Base-by-base conservation (phyloP, 257 asterid genomes). In the Solanum habrochaites region DNA sequence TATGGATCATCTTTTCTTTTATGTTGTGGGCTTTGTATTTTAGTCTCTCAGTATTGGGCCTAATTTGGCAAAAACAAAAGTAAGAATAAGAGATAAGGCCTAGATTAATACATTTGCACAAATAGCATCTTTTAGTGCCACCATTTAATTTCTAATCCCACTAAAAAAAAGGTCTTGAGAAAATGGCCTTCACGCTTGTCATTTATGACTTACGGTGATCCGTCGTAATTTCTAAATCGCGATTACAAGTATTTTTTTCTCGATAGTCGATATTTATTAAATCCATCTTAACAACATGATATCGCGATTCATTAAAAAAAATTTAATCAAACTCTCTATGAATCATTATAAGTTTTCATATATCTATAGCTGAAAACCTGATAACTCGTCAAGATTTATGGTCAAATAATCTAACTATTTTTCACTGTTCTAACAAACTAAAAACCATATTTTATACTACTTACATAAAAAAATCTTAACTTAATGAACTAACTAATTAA, bases 271-370 rank as follows among this genome's bases (percentile, higher is more conserved):
- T 56, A 56, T 11, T 56, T 7, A 56, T 56, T 20, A 56, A 56
- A 20, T 1, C 1, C 0, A 0, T n/a, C 64, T 11, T 56, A 7
- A 20, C 5, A 56, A 20, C 11, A 56, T 0, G 11, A 20, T 56
- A 56, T 56, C 2, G 11, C 2, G 2, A 56, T 56, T 56, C 11
- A 56, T 56, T 6, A 56, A 7, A 7, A 56, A 3, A 20, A 3
- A 7, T 56, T 11, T 20, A 20, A 56, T 20, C n/a, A 20, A 56
- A 56, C 8, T 56, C 64, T 56, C 25, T n/a, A 7, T 2, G 4
- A 56, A 56, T 56, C 2, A 56, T 56, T 11, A 56, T 7, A 56
- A 7, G 11, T 56, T 56, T 20, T 56, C 3, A 20, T 1, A 18
- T 20, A 56, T 7, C 8, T 56, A 3, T 56, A 2, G 25, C 9